phyloP scores from a whole-genome alignment of 208 protist genomes.

The Leishmania turanica region DNA sequence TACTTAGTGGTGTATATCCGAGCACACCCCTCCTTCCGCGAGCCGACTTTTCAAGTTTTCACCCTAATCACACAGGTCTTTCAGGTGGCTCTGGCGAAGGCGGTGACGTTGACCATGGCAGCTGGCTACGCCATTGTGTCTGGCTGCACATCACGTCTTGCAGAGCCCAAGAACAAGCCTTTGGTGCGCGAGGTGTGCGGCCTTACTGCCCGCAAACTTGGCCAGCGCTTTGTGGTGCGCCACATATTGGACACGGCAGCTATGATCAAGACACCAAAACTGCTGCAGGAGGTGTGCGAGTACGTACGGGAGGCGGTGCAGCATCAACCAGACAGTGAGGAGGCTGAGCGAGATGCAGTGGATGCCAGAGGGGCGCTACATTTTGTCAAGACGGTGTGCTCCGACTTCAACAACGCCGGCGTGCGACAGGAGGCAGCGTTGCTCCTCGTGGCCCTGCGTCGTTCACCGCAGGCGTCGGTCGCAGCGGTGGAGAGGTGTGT shows the following conservation, averaged over 20 bases:
- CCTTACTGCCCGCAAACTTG: constrained; percentile 41
- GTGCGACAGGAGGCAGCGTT: constrained; percentile 47
- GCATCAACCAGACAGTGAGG: constrained; percentile 27
- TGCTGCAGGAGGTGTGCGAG: constrained; percentile 80
- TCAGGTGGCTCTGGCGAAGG: constrained; percentile 42
- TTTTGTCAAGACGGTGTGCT: constrained; percentile 65
- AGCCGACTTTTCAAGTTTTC: constrained; percentile 85
- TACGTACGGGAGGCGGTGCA: constrained; percentile 45
- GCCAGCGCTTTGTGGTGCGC: constrained; percentile 64
- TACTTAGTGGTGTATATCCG: constrained; percentile 71
- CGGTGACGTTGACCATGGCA: constrained; percentile 41
- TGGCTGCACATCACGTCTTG: constrained; percentile 59
- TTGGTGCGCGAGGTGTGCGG: constrained; percentile 53
- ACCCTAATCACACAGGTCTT: constrained; percentile 44
- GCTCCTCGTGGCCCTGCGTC: constrained; percentile 50
- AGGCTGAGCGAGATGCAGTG: constrained; percentile 25
- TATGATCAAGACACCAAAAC: constrained; percentile 63
- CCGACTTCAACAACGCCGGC: constrained; percentile 48
- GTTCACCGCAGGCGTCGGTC: constrained; percentile 9
- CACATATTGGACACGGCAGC: constrained; percentile 62
- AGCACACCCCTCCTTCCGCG: constrained; percentile 62
- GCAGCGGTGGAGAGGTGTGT: constrained; percentile 24
- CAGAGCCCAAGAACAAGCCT: constrained; percentile 72
- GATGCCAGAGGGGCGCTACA: constrained; percentile 60
- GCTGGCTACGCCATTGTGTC: constrained; percentile 73